A percentile compares a stretch with the other conserved stretches of the same genome.
Conservation (phyloP, 2,329 filamentous ascomycete genomes). For the Colletotrichum camelliae region DNA sequence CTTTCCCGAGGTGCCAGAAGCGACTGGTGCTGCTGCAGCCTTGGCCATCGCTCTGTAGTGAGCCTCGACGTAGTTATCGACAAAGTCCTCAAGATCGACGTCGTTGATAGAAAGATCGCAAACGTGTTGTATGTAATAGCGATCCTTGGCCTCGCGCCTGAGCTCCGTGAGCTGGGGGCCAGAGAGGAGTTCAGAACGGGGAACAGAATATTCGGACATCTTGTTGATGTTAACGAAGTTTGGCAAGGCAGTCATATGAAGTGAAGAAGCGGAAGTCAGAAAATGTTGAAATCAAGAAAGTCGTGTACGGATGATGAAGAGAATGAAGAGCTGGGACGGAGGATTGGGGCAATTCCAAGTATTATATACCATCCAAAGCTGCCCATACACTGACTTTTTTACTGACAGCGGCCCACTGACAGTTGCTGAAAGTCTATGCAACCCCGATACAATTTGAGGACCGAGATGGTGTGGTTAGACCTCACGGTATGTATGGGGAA, state of each 20-base stretch:
- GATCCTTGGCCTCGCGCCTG: not conserved
- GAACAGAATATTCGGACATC: not conserved
- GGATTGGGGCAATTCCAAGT: not conserved
- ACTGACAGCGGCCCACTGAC: not conserved
- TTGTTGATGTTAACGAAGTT: not conserved
- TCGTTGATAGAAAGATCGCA: not conserved
- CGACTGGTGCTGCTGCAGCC: not conserved
- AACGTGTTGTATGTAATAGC: not conserved
- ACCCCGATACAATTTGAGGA: not conserved
- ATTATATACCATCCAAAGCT: not conserved
- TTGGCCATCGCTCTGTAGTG: not conserved
- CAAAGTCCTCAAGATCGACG: not conserved
- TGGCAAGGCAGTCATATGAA: not conserved
- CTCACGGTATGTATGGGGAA: not conserved
- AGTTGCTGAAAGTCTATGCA: not conserved
- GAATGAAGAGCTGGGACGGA: not conserved
- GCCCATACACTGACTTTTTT: not conserved
- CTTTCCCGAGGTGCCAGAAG: not conserved
- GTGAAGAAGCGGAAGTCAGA: not conserved
- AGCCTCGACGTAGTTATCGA: slow-evolving; percentile 9
- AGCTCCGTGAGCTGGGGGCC: not conserved
- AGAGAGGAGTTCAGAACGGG: not conserved
- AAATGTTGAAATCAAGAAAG: not conserved
- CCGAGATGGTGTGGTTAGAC: not conserved
- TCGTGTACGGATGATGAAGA: not conserved